phyloP scores from a whole-genome alignment of 2,329 filamentous ascomycete species.

The Phialophora chinensis region DNA sequence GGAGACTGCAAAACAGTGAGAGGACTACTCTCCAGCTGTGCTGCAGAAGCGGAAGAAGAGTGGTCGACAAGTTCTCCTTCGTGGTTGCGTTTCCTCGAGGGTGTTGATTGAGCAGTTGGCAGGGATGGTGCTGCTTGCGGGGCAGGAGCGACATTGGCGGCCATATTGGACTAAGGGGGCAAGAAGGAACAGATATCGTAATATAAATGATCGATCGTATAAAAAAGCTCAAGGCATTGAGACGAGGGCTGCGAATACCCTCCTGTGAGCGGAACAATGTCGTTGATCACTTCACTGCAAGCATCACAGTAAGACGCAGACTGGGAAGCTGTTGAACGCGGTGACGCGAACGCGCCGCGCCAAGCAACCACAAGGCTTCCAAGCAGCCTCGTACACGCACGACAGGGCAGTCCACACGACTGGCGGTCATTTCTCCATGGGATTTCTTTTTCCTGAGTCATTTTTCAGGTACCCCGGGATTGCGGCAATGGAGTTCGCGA shows the following conservation, averaged over 20 bases:
- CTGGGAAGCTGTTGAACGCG: not conserved
- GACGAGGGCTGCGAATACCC: not conserved
- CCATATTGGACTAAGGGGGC: slow-evolving; percentile 14
- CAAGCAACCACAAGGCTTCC: not conserved
- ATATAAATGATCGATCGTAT: not conserved
- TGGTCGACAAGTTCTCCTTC: slow-evolving; percentile 26
- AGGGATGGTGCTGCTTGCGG: slow-evolving; percentile 20
- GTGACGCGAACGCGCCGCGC: not conserved
- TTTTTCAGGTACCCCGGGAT: not conserved
- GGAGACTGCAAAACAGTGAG: slow-evolving; percentile 16
- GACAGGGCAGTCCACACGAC: not conserved
- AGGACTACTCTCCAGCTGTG: slow-evolving; percentile 22
- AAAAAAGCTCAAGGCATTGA: not conserved
- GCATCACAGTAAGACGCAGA: not conserved
- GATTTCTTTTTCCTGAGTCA: not conserved
- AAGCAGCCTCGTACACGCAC: not conserved
- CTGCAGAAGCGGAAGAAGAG: slow-evolving; percentile 10
- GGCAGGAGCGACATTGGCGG: slow-evolving; percentile 6
- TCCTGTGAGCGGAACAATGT: not conserved
- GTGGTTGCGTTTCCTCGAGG: slow-evolving; percentile 34
- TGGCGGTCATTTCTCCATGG: not conserved
- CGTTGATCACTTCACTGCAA: not conserved
- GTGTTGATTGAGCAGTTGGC: slow-evolving; percentile 26
- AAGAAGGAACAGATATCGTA: slow-evolving; percentile 3
- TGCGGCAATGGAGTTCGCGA: not conserved